Conservation (phyloP, 1,139 yeast species). For the Suhomyces panamericanus region DNA sequence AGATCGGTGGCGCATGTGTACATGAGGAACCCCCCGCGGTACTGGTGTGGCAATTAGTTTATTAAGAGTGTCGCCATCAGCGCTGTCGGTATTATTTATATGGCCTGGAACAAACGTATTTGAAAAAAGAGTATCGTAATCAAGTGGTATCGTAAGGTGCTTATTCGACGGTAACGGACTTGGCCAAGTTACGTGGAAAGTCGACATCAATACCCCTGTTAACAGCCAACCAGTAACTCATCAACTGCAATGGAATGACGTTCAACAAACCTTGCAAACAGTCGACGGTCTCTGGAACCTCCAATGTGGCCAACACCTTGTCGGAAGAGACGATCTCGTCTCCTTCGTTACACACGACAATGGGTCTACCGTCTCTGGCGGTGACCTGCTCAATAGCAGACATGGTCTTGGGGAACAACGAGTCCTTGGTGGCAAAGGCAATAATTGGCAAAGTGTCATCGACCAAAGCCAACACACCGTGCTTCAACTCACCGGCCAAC, state of each 20-base stretch:
- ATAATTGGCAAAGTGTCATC: slow-evolving; percentile 92
- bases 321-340: slow-evolving; percentile 59
- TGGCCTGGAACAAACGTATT: slow-evolving; percentile 6
- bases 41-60: slow-evolving; percentile 5
- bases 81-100: slow-evolving; percentile 2
- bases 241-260: slow-evolving; percentile 91
- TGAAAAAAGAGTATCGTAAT: slow-evolving; percentile 7
- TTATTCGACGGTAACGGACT: slow-evolving; percentile 93
- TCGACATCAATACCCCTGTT: slow-evolving; percentile 96
- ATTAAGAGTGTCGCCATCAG: slow-evolving; percentile 7
- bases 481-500: slow-evolving; percentile 97
- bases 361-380: slow-evolving; percentile 97
- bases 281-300: slow-evolving; percentile 94
- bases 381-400: slow-evolving; percentile 96
- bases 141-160: slow-evolving; percentile 4
- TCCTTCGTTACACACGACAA: slow-evolving; percentile 88
- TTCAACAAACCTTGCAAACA: slow-evolving; percentile 96
- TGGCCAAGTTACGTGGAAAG: slow-evolving; percentile 98
- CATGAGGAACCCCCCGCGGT: neutral
- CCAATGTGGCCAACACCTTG: slow-evolving; percentile 67
- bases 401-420: slow-evolving; percentile 93
- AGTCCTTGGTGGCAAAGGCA: slow-evolving; percentile 96
- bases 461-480: slow-evolving; percentile 95
- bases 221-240: slow-evolving; percentile 97
- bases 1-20: neutral